Base-by-base conservation (phyloP, 164 flowering plant genomes). In the Vitis cinerea region DNA sequence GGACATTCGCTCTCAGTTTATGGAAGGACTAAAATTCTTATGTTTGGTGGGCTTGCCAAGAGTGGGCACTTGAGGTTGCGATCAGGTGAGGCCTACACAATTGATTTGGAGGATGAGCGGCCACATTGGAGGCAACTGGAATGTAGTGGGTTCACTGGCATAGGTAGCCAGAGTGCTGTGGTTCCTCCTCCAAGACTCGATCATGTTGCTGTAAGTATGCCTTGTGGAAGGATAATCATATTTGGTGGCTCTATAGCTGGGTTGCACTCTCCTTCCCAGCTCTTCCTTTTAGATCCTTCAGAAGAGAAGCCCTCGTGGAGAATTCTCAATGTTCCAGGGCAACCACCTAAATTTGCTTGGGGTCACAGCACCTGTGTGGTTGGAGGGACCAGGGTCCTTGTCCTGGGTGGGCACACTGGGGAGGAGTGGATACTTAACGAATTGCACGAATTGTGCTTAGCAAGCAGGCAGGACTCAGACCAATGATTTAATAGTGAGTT, bases 321-420 rank as follows among this genome's bases (percentile, higher is more conserved):
- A 76, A 86, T 75, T 53, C 85, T 92, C n/a, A 87, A 86, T 56
- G 95, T 90, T 55, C 97, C 93, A 1, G 95, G 97, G 51, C 84
- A 87, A 66, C 92, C 92, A 4, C 95, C 97, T 3, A 87, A 87
- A 67, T 88, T 85, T 64, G 93, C 97, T 15, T 90, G 97, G 97
- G 97, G 97, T 49, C 97, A 92, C 59, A 89, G 95, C 71, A 92
- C 95, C n/a, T 92, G 97, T 71, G 88, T 88, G 54, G 89, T 90
- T 63, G 95, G 95, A 65, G 95, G 97, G 11, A 90, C 97, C 11
- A 74, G 94, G 68, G 95, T 86, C 37, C 72, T 92, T 70, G 94
- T 92, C 17, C 71, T 92, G 77, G 97, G 95, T 37, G 94, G 95
- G 9, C 90, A 90, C 50, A 87, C 93, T 0, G 97, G 94, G 6